phyloP scores from a whole-genome alignment of 495 filamentous ascomycete species.

The Hypoxylon rickii region DNA sequence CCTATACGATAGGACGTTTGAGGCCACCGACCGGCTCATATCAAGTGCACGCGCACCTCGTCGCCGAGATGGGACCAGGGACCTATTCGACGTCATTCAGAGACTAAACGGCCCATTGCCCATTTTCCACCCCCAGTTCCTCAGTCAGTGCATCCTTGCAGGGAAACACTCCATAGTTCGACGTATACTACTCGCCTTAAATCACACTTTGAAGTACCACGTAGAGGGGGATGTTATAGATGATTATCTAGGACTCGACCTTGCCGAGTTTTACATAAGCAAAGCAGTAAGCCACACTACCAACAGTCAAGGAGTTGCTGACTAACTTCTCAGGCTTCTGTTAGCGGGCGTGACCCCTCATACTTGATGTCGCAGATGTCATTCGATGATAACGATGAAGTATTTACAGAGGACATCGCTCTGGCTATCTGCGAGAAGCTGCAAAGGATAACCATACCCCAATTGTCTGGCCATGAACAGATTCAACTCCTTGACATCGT shows the following conservation, averaged over 20 bases:
- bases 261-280: slow-evolving; percentile 69
- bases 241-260: slow-evolving; percentile 72
- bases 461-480: slow-evolving; percentile 86
- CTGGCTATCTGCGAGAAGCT: slow-evolving; percentile 74
- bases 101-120: slow-evolving; percentile 86
- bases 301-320: not conserved
- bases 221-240: slow-evolving; percentile 83
- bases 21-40: slow-evolving; percentile 65
- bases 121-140: slow-evolving; percentile 90
- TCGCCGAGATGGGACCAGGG: slow-evolving; percentile 48
- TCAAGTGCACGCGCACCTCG: slow-evolving; percentile 66
- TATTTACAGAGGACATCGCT: slow-evolving; percentile 75
- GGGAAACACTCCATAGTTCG: slow-evolving; percentile 79
- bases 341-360: slow-evolving; percentile 20
- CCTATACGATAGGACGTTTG: slow-evolving; percentile 75
- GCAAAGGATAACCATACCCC: slow-evolving; percentile 73
- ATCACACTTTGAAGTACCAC: slow-evolving; percentile 79
- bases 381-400: slow-evolving; percentile 60
- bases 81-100: slow-evolving; percentile 81
- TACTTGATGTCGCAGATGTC: slow-evolving; percentile 40
- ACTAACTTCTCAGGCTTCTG: slow-evolving; percentile 29
- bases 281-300: slow-evolving; percentile 7
- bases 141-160: slow-evolving; percentile 84
- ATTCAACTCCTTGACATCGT: slow-evolving; percentile 86
- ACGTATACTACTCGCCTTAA: slow-evolving; percentile 72